These are phyloP conservation scores for Saccharomyces eubayanus DNA, from an alignment of 805 yeast genomes.

Conservation along the genomic window DNA sequence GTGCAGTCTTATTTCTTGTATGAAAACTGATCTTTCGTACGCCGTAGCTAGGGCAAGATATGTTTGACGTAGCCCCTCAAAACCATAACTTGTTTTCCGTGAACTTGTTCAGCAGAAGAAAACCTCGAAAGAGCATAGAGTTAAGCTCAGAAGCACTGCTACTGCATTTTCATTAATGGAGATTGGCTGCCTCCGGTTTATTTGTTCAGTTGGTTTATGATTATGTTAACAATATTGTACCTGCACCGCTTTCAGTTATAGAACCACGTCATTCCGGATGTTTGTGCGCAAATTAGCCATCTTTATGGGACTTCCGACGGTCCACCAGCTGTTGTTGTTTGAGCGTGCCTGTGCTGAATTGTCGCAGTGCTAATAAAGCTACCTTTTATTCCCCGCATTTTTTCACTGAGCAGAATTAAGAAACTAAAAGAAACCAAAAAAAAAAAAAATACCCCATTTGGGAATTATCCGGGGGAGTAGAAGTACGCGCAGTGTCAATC, in stretches of 20 bases:
- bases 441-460: not conserved
- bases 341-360: not conserved
- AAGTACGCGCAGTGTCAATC: not conserved
- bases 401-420: not conserved
- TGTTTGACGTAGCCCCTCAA: too few relatives aligned
- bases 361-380: not conserved
- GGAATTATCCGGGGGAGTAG: not conserved
- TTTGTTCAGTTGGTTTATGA: too few relatives aligned
- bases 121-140: too few relatives aligned
- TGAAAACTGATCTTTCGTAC: too few relatives aligned
- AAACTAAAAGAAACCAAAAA: not conserved
- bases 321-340: not conserved
- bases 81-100: too few relatives aligned
- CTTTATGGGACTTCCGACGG: not conserved
- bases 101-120: too few relatives aligned
- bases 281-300: not conserved
- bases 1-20: too few relatives aligned
- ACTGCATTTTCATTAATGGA: too few relatives aligned
- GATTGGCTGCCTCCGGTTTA: too few relatives aligned
- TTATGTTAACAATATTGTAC: too few relatives aligned
- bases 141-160: too few relatives aligned
- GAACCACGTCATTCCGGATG: not conserved
- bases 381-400: not conserved
- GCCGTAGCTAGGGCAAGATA: too few relatives aligned
- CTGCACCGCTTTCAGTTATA: not conserved